Base-by-base conservation (phyloP, 2,329 filamentous ascomycete species). In the Talaromyces sp. region DNA sequence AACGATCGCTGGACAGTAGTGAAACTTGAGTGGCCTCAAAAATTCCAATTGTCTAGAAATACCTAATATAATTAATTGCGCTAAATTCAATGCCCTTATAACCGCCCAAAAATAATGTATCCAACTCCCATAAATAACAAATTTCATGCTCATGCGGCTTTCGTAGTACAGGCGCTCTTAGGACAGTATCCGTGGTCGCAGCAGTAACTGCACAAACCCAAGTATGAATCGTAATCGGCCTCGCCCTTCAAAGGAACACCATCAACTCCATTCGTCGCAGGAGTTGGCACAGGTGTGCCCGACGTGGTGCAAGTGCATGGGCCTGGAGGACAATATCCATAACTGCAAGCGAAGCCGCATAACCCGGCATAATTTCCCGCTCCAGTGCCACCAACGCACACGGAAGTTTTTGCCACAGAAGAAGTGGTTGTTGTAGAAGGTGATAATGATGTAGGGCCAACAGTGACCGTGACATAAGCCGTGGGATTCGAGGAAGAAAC, bases 181-280 rank as follows among this genome's bases (percentile, higher is more conserved):
- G 79, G 79, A 55, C 78, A 81, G 60, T 81, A 81, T 0, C 78
- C 79, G 65, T 80, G 76, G 60, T 74, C 75, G 54, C 79, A 81
- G 13, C 76, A 71, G 62, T 73, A 82, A 59, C 74, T 79, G 63
- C 80, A 82, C 13, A 82, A 71, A 0, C 78, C 79, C 46, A 73
- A 63, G 61, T 81, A 82, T 1, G 70, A 68, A 2, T 73, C 71
- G 32, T 69, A 68, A 2, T 73, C 71, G 31, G 69, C 68, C 35
- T 70, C 64, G 0, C 64, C 61, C 1, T 59, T 8, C 4, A 69
- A 63, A 19, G 69, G 67, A 2, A 64, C 8, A 0, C 70, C 68
- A 27, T 62, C 61, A n/a, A 59, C 55, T 10, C 67, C 69, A 0
- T 64, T 67, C 3, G 58, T 62, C 0, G 69, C 68, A 3, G 70